Base-by-base conservation (phyloP, 2,329 filamentous ascomycete species). In the Mycosphaerella arachidis region DNA sequence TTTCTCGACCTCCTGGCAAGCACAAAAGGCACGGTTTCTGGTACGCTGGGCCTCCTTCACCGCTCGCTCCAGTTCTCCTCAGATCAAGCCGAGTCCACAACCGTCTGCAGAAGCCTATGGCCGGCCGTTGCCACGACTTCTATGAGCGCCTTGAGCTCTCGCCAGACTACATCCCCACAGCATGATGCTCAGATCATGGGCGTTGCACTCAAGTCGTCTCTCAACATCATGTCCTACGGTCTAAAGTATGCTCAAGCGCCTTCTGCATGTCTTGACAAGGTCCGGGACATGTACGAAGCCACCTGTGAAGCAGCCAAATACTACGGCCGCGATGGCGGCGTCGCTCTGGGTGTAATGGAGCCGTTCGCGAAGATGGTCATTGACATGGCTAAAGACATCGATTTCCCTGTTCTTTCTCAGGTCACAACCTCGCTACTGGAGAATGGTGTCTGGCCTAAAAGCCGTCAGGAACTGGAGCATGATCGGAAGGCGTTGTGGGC, bases 401-500 rank as follows among this genome's bases (percentile, higher is more conserved):
- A 60, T 5, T 45, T 61, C 9, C 40, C 31, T 6, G 55, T 57
- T 10, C 50, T 56, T 20, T 30, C 67, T 8, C 59, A 58, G 27
- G 33, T 71, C n/a, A 50, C 63, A 16, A 45, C 56, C 10, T 46
- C 33, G 10, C 31, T 73, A 13, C 31, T 73, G 13, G 57, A 59
- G n/a, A 58, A 66, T n/a, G 63, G 66, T 16, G 56, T 56, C 6
- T 75, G 86, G 55, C 86, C 86, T 6, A 79, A 81, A 10, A 86
- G 86, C 66, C 79, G 79, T 6, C 82, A 86, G 62, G 82, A 85
- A 10, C 76, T 91, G 4, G 88, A 91, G 59, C 81, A 84, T 55
- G 86, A 84, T 56, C 80, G 84, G 53, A 83, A 84, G 53, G 81
- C 81, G n/a, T 76, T 92, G 0, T 91, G 88, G 87, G 85, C 85